Base-by-base conservation (phyloP, 768 basidiomycete species). In the Boletus rubescentipes region DNA sequence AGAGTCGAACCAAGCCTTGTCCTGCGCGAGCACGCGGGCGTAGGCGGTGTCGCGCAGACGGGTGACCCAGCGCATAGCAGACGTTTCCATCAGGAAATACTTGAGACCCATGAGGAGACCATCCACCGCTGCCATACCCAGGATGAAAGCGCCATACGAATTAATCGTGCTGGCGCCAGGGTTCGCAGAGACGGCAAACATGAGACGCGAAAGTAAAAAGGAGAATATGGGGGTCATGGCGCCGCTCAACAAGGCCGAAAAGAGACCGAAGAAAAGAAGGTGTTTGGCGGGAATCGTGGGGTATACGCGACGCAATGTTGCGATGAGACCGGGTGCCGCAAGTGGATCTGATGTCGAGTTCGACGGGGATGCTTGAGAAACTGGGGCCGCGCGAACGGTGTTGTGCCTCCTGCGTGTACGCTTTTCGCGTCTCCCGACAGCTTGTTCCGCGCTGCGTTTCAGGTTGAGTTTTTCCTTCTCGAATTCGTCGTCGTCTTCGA, bases 211-310 rank as follows among this genome's bases (percentile, higher is more conserved):
- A 62, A 97, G 85, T 58, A 94, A 80, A 76, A 80, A 92, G 2
- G 96, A 94, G 78, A 98, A 99, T 41, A 98, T 54, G 3, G 97
- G 96, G 0, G 93, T 97, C 77, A 89, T 84, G 4, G 89, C 80
- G 20, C 97, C 96, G 60, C 84, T 88, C 49, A 81, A 69, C 38
- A 93, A 58, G 53, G 87, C 86, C n/a, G 81, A 64, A 52, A 84
- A 3, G 23, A 96, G 75, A 16, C 94, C 94, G 48, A 90, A 29
- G 66, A 84, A 62, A 54, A 97, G 69, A 39, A 91, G 58, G 5
- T 77, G 76, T 63, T 95, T 97, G 65, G 80, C 67, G 0, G 94
- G 93, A 26, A 97, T 73, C 0, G 82, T 83, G 3, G 87, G 88
- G 66, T 83, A 86, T 55, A 87, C 76, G 8, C 69, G 72, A 53